Evolutionary conservation across 257 asterid genomes (phyloP).

Genomic region (Petunia axillaris): DNA sequence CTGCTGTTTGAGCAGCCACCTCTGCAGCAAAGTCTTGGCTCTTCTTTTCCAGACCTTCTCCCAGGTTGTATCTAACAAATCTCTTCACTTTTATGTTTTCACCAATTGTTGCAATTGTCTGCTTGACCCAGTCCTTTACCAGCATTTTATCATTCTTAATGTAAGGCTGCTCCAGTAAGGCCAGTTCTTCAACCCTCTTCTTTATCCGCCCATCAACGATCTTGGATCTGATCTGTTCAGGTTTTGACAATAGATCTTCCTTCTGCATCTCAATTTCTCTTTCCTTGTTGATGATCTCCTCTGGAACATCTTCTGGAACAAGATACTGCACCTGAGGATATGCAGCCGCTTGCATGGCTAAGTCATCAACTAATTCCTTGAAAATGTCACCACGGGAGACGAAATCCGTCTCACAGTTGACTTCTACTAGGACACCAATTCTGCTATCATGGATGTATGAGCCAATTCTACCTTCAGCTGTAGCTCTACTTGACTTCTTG

Average conservation of each 20-base stretch:
- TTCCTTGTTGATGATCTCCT: slow-evolving; percentile 74
- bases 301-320: slow-evolving; percentile 73
- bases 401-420: slow-evolving; percentile 94
- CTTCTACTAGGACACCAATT: slow-evolving; percentile 90
- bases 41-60: slow-evolving; percentile 96
- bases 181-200: slow-evolving; percentile 86
- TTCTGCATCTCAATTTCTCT: slow-evolving; percentile 89
- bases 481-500: slow-evolving; percentile 83
- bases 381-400: slow-evolving; percentile 96
- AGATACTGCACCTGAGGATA: slow-evolving; percentile 90
- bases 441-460: slow-evolving; percentile 92
- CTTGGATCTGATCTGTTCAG: slow-evolving; percentile 87
- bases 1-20: slow-evolving; percentile 96
- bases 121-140: slow-evolving; percentile 94
- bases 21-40: slow-evolving; percentile 96
- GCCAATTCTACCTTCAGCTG: slow-evolving; percentile 97
- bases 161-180: slow-evolving; percentile 88
- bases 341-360: slow-evolving; percentile 99
- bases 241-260: slow-evolving; percentile 85
- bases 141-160: slow-evolving; percentile 84
- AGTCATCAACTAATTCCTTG: slow-evolving; percentile 81
- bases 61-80: slow-evolving; percentile 81
- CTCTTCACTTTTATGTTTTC: slow-evolving; percentile 91
- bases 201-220: slow-evolving; percentile 90
- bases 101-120: slow-evolving; percentile 86